Base-by-base conservation (phyloP, 257 asterid genomes). In the Petrea volubilis region DNA sequence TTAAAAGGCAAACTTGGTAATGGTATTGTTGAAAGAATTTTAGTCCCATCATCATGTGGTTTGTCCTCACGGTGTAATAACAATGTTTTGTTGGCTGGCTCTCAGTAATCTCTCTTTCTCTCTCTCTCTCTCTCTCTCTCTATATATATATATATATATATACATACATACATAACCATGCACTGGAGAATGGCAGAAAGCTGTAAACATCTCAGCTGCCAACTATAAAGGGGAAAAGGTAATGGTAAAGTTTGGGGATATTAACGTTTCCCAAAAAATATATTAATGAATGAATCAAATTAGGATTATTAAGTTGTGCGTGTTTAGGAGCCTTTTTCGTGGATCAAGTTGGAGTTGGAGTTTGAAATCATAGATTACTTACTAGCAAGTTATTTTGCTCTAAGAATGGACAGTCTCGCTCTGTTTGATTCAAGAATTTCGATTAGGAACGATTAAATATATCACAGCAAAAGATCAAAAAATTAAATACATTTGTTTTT, bases 201-300 rank as follows among this genome's bases (percentile, higher is more conserved):
- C 81, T 81, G 83, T 79, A 74, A 81, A 73, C 78, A 79, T 76
- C 60, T 52, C 17, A 66, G 49, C 25, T 75, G 87, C 83, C 87
- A 79, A 74, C 84, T 43, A 68, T 64, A 80, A 83, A 79, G 63
- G 67, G 18, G 59, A 43, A 44, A 68, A 55, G 43, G 44, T 51
- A 36, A 25, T 52, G 41, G 53, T 67, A 55, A 52, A 67, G 63
- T 67, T 33, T 38, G 15, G 20, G n/a, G 68, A 24, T 14, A 40
- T 38, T 62, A 41, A 62, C 43, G 3, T 56, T 38, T 38, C 43
- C 43, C 10, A 1, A 38, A 1, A 38, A 38, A 38, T 3, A 38
- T 33, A 33, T 33, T 33, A 33, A 33, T 2, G 38, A n/a, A 11
- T 7, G 47, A 40, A 4, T 40, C 2, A 40, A 2, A 40, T 28